A percentile compares a stretch with the other conserved stretches of the same genome.
Conservation (phyloP, 2,329 filamentous ascomycete genomes). For the Alternaria atra region DNA sequence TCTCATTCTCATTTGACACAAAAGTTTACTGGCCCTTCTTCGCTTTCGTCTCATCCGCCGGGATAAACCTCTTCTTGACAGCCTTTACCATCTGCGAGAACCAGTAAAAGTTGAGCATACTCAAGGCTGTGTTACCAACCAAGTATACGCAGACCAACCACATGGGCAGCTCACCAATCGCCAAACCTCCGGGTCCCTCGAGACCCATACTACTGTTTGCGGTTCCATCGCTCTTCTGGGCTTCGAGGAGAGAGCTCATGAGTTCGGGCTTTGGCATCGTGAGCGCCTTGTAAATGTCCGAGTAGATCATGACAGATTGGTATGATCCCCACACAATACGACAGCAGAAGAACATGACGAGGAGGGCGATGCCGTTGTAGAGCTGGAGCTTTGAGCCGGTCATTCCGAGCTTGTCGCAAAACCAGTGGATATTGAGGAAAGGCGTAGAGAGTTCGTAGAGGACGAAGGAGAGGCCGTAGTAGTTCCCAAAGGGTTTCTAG, state of each 20-base stretch:
- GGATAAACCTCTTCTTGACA: slow-evolving; percentile 77
- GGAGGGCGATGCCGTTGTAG: slow-evolving; percentile 77
- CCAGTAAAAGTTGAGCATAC: slow-evolving; percentile 82
- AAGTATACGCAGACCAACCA: slow-evolving; percentile 77
- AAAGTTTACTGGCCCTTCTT: slow-evolving; percentile 34
- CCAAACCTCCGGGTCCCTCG: slow-evolving; percentile 30
- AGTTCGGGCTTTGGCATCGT: slow-evolving; percentile 27
- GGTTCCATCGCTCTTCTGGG: slow-evolving; percentile 59
- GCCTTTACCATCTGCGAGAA: slow-evolving; percentile 85
- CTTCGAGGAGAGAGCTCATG: slow-evolving; percentile 31
- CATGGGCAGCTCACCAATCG: slow-evolving; percentile 61
- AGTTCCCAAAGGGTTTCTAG: slow-evolving; percentile 84
- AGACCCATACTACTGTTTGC: slow-evolving; percentile 36
- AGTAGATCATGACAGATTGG: slow-evolving; percentile 70
- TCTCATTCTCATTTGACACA: neutral
- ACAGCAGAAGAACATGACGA: slow-evolving; percentile 77
- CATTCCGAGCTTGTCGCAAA: slow-evolving; percentile 83
- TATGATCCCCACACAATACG: slow-evolving; percentile 81
- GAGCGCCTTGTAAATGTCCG: slow-evolving; percentile 68
- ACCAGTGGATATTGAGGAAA: slow-evolving; percentile 90
- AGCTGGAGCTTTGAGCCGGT: slow-evolving; percentile 78
- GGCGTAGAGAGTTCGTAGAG: slow-evolving; percentile 86
- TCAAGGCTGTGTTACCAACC: slow-evolving; percentile 75
- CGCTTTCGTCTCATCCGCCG: slow-evolving; percentile 25
- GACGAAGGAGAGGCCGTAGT: slow-evolving; percentile 81